Evolutionary conservation across 2,329 filamentous ascomycete species (phyloP).

Genomic region (Aaosphaeria pasadenensis): DNA sequence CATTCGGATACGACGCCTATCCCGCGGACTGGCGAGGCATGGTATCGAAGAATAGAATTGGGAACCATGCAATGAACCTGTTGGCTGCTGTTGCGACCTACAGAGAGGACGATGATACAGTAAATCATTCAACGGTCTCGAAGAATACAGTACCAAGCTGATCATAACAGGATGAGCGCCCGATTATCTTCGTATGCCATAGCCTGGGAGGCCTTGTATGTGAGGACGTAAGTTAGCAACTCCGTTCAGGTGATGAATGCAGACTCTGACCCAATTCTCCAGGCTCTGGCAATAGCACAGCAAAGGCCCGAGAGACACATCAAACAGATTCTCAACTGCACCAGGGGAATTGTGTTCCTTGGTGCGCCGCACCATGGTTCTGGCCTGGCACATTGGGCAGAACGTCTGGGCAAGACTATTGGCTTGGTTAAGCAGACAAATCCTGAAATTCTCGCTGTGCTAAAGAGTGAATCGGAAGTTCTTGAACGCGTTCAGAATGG

Average conservation of each 20-base stretch:
- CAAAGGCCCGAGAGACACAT: conserved; percentile 19
- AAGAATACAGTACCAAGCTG: background rate
- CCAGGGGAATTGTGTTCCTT: conserved; percentile 32
- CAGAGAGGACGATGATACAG: conserved; percentile 5
- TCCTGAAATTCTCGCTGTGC: conserved; percentile 11
- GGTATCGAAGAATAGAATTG: conserved; percentile 23
- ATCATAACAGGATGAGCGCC: conserved; percentile 10
- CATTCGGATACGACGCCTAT: conserved; percentile 13
- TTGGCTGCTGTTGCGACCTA: conserved; percentile 15
- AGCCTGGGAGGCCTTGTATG: conserved; percentile 28
- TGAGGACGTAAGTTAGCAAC: conserved; percentile 17
- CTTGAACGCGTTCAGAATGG: conserved; percentile 24
- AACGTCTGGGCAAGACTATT: conserved; percentile 18
- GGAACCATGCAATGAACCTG: conserved; percentile 28
- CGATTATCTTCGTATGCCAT: conserved; percentile 29
- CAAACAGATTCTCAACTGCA: conserved; percentile 19
- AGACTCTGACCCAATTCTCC: background rate
- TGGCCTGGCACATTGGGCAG: conserved; percentile 27
- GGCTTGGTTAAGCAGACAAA: conserved; percentile 31
- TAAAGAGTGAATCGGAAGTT: conserved; percentile 21
- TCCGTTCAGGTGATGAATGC: background rate
- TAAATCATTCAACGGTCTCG: conserved; percentile 1
- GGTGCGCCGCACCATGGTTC: conserved; percentile 37
- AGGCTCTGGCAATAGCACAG: conserved; percentile 5
- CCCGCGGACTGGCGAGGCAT: conserved; percentile 20